These are phyloP conservation scores for Pyrenochaeta sp. DNA, from an alignment of 2,329 filamentous ascomycete species.

Conservation along the genomic window DNA sequence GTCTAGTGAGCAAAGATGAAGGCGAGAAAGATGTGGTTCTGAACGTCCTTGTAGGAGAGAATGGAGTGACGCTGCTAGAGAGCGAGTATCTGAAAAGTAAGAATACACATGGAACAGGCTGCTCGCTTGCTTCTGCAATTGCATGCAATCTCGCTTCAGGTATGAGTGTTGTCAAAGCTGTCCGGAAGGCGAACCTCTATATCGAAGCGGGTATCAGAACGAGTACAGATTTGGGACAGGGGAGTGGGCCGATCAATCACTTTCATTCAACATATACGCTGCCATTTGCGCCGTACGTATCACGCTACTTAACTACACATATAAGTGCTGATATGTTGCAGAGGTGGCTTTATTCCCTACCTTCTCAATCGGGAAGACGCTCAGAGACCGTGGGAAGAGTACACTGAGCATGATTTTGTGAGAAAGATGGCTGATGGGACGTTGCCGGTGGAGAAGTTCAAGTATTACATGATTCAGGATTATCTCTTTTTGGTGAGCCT, in stretches of 20 bases:
- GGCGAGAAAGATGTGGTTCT: conserved; percentile 73
- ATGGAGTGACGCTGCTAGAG: conserved; percentile 69
- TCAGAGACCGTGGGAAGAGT: conserved; percentile 75
- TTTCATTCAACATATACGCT: conserved; percentile 76
- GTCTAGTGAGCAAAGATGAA: conserved; percentile 65
- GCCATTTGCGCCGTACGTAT: conserved; percentile 67
- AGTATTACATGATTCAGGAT: conserved; percentile 89
- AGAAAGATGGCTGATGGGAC: conserved; percentile 77
- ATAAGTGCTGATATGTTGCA: background rate
- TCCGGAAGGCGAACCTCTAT: conserved; percentile 74
- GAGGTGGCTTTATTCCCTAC: conserved; percentile 83
- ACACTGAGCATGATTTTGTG: conserved; percentile 85
- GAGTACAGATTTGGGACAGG: conserved; percentile 69
- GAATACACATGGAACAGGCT: conserved; percentile 95
- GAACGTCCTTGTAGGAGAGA: conserved; percentile 76
- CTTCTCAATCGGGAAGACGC: conserved; percentile 79
- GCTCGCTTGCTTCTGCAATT: conserved; percentile 87
- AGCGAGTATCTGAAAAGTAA: conserved; percentile 75
- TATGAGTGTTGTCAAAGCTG: conserved; percentile 64
- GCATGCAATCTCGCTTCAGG: conserved; percentile 75
- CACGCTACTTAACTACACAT: background rate
- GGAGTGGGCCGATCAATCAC: conserved; percentile 78
- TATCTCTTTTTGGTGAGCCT: conserved; percentile 81
- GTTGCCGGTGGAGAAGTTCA: conserved; percentile 79
- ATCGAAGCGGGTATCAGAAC: conserved; percentile 75